Conservation (phyloP, 2,329 filamentous ascomycete genomes). For the Penicillium digitatum region DNA sequence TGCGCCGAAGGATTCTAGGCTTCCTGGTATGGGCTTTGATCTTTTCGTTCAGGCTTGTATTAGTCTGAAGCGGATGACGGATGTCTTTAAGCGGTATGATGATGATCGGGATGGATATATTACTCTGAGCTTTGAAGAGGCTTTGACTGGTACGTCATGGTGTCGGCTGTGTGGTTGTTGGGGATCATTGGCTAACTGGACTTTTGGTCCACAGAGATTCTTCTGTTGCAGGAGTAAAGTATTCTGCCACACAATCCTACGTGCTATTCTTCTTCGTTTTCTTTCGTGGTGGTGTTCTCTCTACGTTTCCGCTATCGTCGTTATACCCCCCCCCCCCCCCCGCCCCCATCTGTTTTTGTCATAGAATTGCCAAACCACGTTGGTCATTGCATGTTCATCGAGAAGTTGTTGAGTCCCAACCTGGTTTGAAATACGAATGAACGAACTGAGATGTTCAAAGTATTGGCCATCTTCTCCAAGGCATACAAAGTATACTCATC, state of each 20-base stretch:
- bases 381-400: slow-evolving; percentile 1
- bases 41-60: slow-evolving; percentile 98
- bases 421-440: background rate
- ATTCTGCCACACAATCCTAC: background rate
- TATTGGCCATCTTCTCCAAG: background rate
- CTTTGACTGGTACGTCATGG: slow-evolving; percentile 56
- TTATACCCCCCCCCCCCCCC: slow-evolving; percentile 12
- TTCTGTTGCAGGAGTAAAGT: slow-evolving; percentile 36
- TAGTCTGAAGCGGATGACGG: slow-evolving; percentile 94
- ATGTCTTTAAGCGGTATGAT: slow-evolving; percentile 98
- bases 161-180: background rate
- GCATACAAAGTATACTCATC: background rate
- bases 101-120: slow-evolving; percentile 94
- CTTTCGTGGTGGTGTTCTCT: background rate
- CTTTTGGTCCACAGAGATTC: slow-evolving; percentile 26
- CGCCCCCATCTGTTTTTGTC: background rate
- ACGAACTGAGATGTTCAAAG: background rate
- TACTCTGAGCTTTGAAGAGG: slow-evolving; percentile 77
- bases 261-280: background rate
- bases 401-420: background rate
- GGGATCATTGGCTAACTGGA: slow-evolving; percentile 4
- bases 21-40: slow-evolving; percentile 80
- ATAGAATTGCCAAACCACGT: slow-evolving; percentile 1
- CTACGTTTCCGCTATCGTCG: slow-evolving; percentile 1
- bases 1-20: slow-evolving; percentile 22